Conservation (phyloP, 2,329 filamentous ascomycete genomes). For the Fusarium sororula region DNA sequence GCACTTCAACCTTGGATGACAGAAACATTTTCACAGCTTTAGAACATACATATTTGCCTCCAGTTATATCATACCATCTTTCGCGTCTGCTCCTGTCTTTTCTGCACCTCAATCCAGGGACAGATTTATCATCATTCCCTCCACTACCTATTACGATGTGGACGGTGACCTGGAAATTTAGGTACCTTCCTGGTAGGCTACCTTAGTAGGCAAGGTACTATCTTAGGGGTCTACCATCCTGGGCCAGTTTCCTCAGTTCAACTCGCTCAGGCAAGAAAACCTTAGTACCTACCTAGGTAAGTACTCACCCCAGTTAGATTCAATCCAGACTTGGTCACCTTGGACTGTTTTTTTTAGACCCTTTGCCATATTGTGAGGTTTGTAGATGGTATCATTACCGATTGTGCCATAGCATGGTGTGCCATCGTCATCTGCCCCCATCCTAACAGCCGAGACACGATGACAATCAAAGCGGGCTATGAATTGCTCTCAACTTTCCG, state of each 20-base stretch:
- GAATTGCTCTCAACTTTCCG: neutral
- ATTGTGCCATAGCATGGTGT: constrained; percentile 17
- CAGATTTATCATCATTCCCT: neutral
- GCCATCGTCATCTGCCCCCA: constrained; percentile 33
- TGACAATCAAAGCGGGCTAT: constrained; percentile 5
- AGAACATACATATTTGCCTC: neutral
- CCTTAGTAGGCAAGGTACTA: neutral
- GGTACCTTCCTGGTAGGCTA: neutral
- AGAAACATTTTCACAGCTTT: neutral
- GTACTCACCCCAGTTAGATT: neutral
- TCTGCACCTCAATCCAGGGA: neutral
- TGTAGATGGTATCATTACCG: neutral
- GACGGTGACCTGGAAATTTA: neutral
- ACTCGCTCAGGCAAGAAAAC: neutral
- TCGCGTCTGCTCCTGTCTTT: neutral
- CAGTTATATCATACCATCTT: neutral
- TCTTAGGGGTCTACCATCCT: neutral
- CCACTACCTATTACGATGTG: neutral
- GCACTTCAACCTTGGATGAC: neutral
- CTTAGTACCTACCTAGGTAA: neutral
- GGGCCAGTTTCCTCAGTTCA: neutral
- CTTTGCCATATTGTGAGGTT: neutral
- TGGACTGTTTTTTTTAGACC: neutral
- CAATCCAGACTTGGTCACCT: neutral
- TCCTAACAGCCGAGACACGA: constrained; percentile 5